Evolutionary conservation across 1,139 yeast species (phyloP), one percentile per base, ranked within the genome.

Genomic region (Taphrina communis): DNA sequence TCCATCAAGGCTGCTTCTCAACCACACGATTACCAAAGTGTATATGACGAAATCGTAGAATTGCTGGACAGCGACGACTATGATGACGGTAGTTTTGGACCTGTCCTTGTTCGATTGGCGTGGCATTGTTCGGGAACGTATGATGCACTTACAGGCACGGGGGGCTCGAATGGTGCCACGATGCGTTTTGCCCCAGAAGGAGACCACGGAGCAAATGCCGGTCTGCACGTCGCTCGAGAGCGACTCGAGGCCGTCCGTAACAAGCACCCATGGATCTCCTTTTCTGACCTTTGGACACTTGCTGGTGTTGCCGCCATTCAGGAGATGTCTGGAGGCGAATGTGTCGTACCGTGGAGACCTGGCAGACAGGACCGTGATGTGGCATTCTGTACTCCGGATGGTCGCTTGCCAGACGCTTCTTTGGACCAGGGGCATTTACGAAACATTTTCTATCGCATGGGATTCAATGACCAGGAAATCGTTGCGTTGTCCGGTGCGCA

Each of bases 91-190:
- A 84, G 88, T 2, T 81, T 83, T 68, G 91, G 88, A 0, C 91
- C 91, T 19, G 79, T 87, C 2, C 77, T 87, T 12, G 84, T 87
- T 31, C 81, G 90, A 67, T 79, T 88, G 56, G 88, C 90, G 25
- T 87, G 91, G 92, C 90, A 88, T 76, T 84, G 87, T 57, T 83
- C 87, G 59, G 90, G 90, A 21, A 86, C 91, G 6, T 88, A 84
- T 76, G 86, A 87, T 75, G 79, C 78, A 71, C 76, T 74, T 12
- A 76, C 84, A 4, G 83, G 83, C 11, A 85, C 86, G 2, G 91
- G 90, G 2, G 90, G 90, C 0, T 85, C 89, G 14, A 86, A 86
- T 74, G 90, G 90, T 1, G 83, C 88, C 14, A 86, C 90, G 17
- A 87, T 87, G 89, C 79, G 88, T 70, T 82, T 75, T 73, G 74